phyloP scores from a whole-genome alignment of 768 basidiomycete genomes.

The Lentinula detonsa region DNA sequence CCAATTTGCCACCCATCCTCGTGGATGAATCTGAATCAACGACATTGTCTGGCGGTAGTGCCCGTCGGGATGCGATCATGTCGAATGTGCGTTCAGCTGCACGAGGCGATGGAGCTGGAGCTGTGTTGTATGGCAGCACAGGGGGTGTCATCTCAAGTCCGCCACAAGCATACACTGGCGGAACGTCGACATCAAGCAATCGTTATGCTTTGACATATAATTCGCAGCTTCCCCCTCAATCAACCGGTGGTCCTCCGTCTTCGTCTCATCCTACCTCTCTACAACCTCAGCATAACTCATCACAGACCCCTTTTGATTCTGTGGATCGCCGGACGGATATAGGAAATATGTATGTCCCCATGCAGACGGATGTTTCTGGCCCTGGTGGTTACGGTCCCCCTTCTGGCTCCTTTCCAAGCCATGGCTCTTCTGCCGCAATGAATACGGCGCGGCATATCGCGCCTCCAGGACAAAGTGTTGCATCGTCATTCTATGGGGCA shows the following conservation, averaged over 20 bases:
- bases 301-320: conserved; percentile 44
- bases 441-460: conserved; percentile 35
- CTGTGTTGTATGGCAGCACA: conserved; percentile 31
- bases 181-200: conserved; percentile 44
- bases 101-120: conserved; percentile 36
- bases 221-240: conserved; percentile 20
- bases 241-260: background rate
- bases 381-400: background rate
- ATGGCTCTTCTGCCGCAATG: background rate
- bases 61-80: conserved; percentile 71
- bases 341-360: conserved; percentile 66
- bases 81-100: conserved; percentile 69
- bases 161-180: conserved; percentile 63
- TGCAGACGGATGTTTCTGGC: conserved; percentile 75
- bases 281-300: conserved; percentile 24
- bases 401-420: background rate
- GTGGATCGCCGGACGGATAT: conserved; percentile 60
- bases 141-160: conserved; percentile 64
- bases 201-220: conserved; percentile 55
- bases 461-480: conserved; percentile 44
- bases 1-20: conserved; percentile 42
- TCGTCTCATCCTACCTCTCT: background rate
- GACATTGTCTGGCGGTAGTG: conserved; percentile 10
- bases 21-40: conserved; percentile 56
- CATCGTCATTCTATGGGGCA: conserved; percentile 67